Conservation (phyloP, 2,329 filamentous ascomycete genomes). For the Botryosphaeria dothidea region DNA sequence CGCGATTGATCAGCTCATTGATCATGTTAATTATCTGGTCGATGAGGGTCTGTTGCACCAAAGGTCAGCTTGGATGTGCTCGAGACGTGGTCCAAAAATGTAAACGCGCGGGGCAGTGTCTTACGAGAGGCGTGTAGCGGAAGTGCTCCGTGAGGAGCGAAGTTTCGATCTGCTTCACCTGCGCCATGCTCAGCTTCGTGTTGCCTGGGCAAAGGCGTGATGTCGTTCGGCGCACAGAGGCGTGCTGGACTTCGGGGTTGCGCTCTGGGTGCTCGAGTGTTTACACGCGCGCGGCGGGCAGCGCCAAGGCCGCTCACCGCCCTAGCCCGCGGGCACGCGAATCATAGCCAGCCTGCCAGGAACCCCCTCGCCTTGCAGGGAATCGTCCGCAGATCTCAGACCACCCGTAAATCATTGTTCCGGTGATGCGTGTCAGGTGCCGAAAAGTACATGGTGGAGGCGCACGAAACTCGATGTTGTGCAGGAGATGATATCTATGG, state of each 20-base stretch:
- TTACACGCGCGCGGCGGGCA: constrained; percentile 1
- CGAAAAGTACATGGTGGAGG: background rate
- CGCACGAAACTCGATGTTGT: constrained; percentile 40
- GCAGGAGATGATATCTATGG: constrained; percentile 14
- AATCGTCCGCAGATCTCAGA: constrained; percentile 12
- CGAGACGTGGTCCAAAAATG: background rate
- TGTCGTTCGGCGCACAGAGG: background rate
- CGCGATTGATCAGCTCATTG: constrained; percentile 89
- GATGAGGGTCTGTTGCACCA: constrained; percentile 69
- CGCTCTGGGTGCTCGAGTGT: constrained; percentile 8
- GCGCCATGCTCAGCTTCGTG: constrained; percentile 38
- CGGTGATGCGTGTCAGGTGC: constrained; percentile 7
- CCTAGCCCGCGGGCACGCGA: constrained; percentile 1
- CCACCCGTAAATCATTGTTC: constrained; percentile 1
- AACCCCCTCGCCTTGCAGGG: background rate
- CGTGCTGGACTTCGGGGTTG: background rate
- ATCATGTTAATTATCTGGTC: constrained; percentile 98
- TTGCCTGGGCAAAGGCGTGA: background rate
- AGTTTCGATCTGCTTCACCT: constrained; percentile 47
- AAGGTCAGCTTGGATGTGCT: background rate
- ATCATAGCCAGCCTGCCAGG: constrained; percentile 46
- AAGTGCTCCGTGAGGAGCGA: constrained; percentile 91
- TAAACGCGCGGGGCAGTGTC: constrained; percentile 31
- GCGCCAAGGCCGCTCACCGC: constrained; percentile 1
- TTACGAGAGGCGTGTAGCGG: constrained; percentile 86